A percentile compares a stretch with the other conserved stretches of the same genome.
These are phyloP conservation scores for Fusarium floridanum DNA, from an alignment of 2,329 filamentous ascomycete species.

Conservation along the genomic window DNA sequence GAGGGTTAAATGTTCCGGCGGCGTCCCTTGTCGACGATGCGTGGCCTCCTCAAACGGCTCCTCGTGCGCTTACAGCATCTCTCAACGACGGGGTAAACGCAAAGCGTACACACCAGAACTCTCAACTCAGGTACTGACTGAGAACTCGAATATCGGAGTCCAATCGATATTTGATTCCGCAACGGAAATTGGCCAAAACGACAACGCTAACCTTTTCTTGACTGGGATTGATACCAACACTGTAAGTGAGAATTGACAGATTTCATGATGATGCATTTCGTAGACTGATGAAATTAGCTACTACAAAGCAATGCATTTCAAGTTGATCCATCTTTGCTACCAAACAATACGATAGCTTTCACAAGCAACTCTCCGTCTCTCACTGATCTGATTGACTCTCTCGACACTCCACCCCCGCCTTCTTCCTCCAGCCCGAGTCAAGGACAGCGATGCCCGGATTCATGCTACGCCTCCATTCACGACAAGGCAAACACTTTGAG, in stretches of 20 bases:
- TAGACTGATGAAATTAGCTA: background rate
- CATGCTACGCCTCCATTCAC: constrained; percentile 8
- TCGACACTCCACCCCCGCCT: background rate
- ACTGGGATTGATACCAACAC: too few species aligned
- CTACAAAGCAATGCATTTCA: background rate
- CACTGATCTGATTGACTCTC: constrained; percentile 8
- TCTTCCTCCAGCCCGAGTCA: background rate
- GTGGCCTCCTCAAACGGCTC: background rate
- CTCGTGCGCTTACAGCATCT: constrained; percentile 11
- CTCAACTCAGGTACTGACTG: background rate
- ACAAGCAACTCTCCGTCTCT: background rate
- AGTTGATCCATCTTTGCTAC: background rate
- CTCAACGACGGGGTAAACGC: constrained; percentile 15
- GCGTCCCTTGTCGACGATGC: constrained; percentile 8
- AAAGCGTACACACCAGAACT: background rate
- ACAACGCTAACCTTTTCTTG: too few species aligned
- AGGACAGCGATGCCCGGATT: background rate
- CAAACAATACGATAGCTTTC: rapidly evolving
- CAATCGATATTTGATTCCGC: background rate
- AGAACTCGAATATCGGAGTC: background rate
- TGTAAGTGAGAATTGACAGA: too few species aligned
- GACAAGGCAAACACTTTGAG: constrained; percentile 1
- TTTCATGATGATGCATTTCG: too few species aligned
- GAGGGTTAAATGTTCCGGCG: constrained; percentile 17
- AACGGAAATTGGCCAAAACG: too few species aligned